Percentiles rank a stretch among this genome's conserved stretches.
phyloP scores from a whole-genome alignment of 768 basidiomycete genomes.

The Krasilnikovozyma curviuscula region DNA sequence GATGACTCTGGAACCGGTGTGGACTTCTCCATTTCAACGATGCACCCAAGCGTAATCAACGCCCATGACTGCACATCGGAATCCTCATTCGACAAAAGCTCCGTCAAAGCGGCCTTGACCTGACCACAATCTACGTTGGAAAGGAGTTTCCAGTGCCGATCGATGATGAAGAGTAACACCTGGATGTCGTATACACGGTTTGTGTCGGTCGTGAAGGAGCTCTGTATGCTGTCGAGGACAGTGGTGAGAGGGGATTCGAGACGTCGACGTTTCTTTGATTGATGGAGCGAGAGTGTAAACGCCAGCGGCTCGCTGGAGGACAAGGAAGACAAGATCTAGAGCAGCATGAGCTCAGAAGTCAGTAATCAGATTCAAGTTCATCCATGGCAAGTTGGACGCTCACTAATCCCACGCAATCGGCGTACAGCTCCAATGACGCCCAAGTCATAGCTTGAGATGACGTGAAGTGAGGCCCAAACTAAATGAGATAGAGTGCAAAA shows the following conservation, averaged over 20 bases:
- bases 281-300: neutral
- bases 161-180: constrained; percentile 63
- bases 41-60: constrained; percentile 56
- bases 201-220: constrained; percentile 20
- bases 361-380: too few species aligned
- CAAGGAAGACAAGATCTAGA: neutral
- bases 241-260: constrained; percentile 14
- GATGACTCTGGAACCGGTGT: too few species aligned
- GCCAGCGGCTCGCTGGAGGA: constrained; percentile 26
- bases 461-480: constrained; percentile 55
- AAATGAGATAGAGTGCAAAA: neutral
- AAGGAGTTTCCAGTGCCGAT: constrained; percentile 51
- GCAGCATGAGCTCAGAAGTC: too few species aligned
- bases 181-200: constrained; percentile 39
- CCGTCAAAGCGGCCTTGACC: constrained; percentile 33
- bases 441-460: constrained; percentile 51
- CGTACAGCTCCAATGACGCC: constrained; percentile 59
- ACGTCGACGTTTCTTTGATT: constrained; percentile 16
- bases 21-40: constrained; percentile 36
- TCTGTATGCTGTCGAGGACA: constrained; percentile 1
- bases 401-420: constrained; percentile 56
- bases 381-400: constrained; percentile 26
- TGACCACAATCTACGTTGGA: constrained; percentile 34
- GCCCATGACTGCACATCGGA: constrained; percentile 58
- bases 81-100: constrained; percentile 52